Evolutionary conservation across 2,329 filamentous ascomycete species (phyloP).

Genomic region (Aspergillus pseudoviridinutans): DNA sequence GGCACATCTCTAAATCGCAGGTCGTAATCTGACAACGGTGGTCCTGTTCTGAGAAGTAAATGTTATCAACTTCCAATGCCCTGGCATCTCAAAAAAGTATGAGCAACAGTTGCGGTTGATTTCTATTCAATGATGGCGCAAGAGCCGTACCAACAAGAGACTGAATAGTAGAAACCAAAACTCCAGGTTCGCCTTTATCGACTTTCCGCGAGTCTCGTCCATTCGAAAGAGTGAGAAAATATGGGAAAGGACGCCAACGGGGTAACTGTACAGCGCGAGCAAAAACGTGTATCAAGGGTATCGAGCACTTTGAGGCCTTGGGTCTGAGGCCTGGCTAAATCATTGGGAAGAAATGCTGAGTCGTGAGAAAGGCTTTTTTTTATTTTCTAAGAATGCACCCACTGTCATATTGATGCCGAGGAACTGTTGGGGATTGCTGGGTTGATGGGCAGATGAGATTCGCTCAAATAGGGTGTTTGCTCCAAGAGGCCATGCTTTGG

Average conservation of each 20-base stretch:
- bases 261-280: conserved; percentile 21
- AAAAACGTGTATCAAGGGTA: conserved; percentile 23
- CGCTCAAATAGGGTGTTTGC: conserved; percentile 14
- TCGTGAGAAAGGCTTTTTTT: neutral
- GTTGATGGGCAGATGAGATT: conserved; percentile 28
- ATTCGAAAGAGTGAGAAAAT: neutral
- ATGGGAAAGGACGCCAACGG: neutral
- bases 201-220: neutral
- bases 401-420: conserved; percentile 11
- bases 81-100: neutral
- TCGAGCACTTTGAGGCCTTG: conserved; percentile 15
- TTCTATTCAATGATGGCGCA: neutral
- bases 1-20: conserved; percentile 4
- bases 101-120: neutral
- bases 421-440: conserved; percentile 20
- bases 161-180: neutral
- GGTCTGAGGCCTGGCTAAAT: neutral
- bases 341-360: neutral
- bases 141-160: neutral
- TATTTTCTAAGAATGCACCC: neutral
- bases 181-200: neutral
- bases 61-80: conserved; percentile 11
- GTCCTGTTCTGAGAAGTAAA: neutral
- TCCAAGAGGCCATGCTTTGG: conserved; percentile 6
- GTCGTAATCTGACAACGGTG: neutral